Base-by-base conservation (phyloP, 495 filamentous ascomycete genomes). In the Saxispiralis lemnorum region DNA sequence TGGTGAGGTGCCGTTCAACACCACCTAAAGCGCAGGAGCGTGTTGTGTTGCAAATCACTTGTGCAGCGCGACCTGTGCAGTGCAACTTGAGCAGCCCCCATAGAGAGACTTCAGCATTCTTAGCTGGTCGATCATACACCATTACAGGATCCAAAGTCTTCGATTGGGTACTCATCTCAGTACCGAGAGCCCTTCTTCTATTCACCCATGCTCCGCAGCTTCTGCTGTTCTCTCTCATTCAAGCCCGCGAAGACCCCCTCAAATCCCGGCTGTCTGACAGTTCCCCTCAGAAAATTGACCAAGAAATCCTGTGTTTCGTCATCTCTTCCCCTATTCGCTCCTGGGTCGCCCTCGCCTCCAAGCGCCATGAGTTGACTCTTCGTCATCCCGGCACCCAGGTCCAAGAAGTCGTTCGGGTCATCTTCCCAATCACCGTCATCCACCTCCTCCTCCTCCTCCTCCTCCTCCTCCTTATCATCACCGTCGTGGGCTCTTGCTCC, bases 261-360 rank as follows among this genome's bases (percentile, higher is more conserved):
- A 60, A 94, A 94, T 14, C 68, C 76, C 2, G 76, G 71, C 48
- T 83, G 71, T 40, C 33, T 32, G 2, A 74, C 75, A 9, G 78
- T 72, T 33, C 71, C 63, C 11, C 78, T 68, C 67, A 97, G 95
- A 59, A 93, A 97, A 7, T 81, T 73, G 1, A 69, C 62, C 30
- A 97, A 66, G 55, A 81, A 93, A 7, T 67, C 72, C 59, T 93
- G 82, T 11, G 87, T 96, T 58, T 93, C 84, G 55, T 95, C 87
- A 54, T 97, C 88, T n/a, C 75, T 19, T 7, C 46, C 42, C 15
- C 46, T 20, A 1, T 14, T 12, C 14, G 13, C 24, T 2, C 21
- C 6, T 11, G 68, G 53, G 78, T 71, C 64, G 43, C 66, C 66
- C 39, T 72, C 73, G 39, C 79, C 79, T 31, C 72, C 69, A 50